phyloP scores from a whole-genome alignment of 1,139 yeast species.

The Meyerozyma sp. region DNA sequence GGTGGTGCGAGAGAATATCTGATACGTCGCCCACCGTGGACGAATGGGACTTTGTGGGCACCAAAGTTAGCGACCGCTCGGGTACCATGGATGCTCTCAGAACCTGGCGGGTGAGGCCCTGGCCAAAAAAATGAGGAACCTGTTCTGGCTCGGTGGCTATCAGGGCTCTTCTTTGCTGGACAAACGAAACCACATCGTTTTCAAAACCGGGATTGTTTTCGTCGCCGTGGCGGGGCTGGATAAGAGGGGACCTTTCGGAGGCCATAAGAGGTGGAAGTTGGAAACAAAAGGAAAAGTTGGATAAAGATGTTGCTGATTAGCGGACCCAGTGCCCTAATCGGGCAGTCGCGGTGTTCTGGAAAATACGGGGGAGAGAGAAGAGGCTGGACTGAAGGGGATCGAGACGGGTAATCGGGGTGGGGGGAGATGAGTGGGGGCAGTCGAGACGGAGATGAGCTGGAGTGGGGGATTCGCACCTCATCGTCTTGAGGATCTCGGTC shows the following conservation, averaged over 20 bases:
- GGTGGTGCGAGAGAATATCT: constrained; percentile 22
- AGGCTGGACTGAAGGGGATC: too few species aligned
- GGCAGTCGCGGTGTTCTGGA: not conserved
- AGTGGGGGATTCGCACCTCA: too few species aligned
- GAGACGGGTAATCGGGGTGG: too few species aligned
- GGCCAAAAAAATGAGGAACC: not conserved
- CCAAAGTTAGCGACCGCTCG: constrained; percentile 3
- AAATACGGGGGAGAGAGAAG: too few species aligned
- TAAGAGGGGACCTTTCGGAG: not conserved
- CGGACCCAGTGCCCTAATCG: not conserved
- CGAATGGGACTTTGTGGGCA: constrained; percentile 6
- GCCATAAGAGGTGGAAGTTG: too few species aligned
- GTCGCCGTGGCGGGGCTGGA: not conserved
- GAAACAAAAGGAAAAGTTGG: too few species aligned
- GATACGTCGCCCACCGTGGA: constrained; percentile 13
- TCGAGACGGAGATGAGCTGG: too few species aligned
- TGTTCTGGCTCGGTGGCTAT: constrained; percentile 17
- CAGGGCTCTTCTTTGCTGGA: constrained; percentile 36
- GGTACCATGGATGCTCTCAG: constrained; percentile 1
- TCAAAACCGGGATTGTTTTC: constrained; percentile 11
- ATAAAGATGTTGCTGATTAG: too few species aligned
- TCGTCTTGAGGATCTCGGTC: too few species aligned
- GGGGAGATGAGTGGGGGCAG: too few species aligned
- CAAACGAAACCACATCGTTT: constrained; percentile 32
- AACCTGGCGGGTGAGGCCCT: not conserved